Percentiles rank a stretch among this genome's conserved stretches.
These are phyloP conservation scores for Gnomoniopsis smithogilvyi DNA, from an alignment of 2,329 filamentous ascomycete genomes.

Conservation along the genomic window DNA sequence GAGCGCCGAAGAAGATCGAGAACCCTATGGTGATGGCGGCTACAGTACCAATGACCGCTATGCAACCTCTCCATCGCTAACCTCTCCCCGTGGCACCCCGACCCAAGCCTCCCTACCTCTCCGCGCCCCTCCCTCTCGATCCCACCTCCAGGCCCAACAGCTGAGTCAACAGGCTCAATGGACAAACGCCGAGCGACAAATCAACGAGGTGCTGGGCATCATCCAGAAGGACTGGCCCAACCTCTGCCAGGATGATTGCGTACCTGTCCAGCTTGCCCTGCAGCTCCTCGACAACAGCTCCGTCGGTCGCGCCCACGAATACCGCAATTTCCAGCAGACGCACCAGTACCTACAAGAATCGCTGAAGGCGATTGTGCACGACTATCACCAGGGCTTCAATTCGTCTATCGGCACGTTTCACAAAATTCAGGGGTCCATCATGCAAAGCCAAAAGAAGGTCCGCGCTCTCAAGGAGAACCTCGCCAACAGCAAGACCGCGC, in stretches of 20 bases:
- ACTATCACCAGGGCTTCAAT: slow-evolving; percentile 99
- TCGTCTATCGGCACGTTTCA: slow-evolving; percentile 98
- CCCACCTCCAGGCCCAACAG: slow-evolving; percentile 20
- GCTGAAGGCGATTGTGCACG: slow-evolving; percentile 92
- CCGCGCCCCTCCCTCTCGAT: slow-evolving; percentile 33
- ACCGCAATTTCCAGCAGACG: slow-evolving; percentile 77
- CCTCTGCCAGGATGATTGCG: slow-evolving; percentile 83
- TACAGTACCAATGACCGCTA: slow-evolving; percentile 36
- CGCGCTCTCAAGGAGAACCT: slow-evolving; percentile 81
- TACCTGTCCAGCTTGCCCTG: slow-evolving; percentile 91
- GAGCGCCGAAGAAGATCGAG: slow-evolving; percentile 38
- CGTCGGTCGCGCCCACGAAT: slow-evolving; percentile 84
- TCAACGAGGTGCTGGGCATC: slow-evolving; percentile 67
- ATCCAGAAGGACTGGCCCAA: slow-evolving; percentile 90
- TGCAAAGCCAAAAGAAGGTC: slow-evolving; percentile 81
- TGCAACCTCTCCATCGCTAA: slow-evolving; percentile 31
- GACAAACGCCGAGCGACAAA: slow-evolving; percentile 54
- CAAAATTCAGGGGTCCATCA: slow-evolving; percentile 94
- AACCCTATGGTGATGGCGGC: slow-evolving; percentile 46
- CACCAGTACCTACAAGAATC: slow-evolving; percentile 89
- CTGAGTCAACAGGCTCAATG: slow-evolving; percentile 22
- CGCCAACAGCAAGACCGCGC: slow-evolving; percentile 71
- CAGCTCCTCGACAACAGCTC: slow-evolving; percentile 94
- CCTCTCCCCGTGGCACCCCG: slow-evolving; percentile 26
- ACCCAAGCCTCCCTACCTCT: slow-evolving; percentile 28